Evolutionary conservation across 2,329 filamentous ascomycete genomes (phyloP).

Genomic region (Penicillium paneum): DNA sequence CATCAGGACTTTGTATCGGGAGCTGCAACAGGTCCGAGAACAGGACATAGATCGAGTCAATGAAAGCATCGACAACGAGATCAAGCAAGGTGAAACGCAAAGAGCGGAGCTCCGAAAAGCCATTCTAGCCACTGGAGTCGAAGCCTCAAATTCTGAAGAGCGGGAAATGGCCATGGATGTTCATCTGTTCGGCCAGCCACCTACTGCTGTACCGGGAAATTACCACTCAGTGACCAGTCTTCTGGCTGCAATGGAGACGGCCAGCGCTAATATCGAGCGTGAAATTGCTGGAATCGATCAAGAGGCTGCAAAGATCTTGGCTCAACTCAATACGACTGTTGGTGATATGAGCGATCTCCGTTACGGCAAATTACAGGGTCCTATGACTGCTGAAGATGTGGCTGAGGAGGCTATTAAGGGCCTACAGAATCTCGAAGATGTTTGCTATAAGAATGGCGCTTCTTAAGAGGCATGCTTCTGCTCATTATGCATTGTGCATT

Average conservation of each 20-base stretch:
- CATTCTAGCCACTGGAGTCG: slow-evolving; percentile 30
- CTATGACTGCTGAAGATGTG: slow-evolving; percentile 57
- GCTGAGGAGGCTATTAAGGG: slow-evolving; percentile 66
- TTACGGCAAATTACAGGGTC: slow-evolving; percentile 65
- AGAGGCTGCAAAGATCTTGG: slow-evolving; percentile 60
- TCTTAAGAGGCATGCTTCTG: slow-evolving; percentile 2
- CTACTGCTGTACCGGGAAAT: slow-evolving; percentile 37
- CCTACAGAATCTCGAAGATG: slow-evolving; percentile 60
- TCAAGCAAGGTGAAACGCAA: slow-evolving; percentile 36
- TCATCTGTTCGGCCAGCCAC: slow-evolving; percentile 58
- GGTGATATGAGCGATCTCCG: slow-evolving; percentile 76
- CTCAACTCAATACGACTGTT: slow-evolving; percentile 63
- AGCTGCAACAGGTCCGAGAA: slow-evolving; percentile 72
- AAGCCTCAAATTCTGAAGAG: slow-evolving; percentile 33
- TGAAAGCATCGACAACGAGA: slow-evolving; percentile 46
- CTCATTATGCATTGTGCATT: neutral
- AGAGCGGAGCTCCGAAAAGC: slow-evolving; percentile 39
- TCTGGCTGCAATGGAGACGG: slow-evolving; percentile 65
- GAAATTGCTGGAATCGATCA: slow-evolving; percentile 65
- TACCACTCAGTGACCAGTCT: slow-evolving; percentile 63
- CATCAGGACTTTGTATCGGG: slow-evolving; percentile 69
- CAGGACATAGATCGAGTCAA: slow-evolving; percentile 65
- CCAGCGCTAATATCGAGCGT: slow-evolving; percentile 62
- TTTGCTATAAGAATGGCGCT: slow-evolving; percentile 50
- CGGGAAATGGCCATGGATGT: slow-evolving; percentile 47